Base-by-base conservation (phyloP, 164 flowering plant species). In the Tetrastigma voinierianum region DNA sequence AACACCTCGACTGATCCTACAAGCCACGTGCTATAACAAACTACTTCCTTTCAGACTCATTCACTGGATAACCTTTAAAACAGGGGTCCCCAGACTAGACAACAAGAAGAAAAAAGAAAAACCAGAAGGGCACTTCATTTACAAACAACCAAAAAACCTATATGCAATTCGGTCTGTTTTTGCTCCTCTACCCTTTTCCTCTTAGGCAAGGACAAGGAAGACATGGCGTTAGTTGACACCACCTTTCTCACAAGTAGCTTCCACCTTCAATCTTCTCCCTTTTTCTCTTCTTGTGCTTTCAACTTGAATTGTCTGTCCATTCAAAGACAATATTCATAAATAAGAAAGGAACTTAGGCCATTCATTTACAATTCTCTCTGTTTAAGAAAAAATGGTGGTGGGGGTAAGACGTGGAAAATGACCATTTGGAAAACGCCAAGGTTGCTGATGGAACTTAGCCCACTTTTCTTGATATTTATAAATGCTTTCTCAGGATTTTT, bases 211-310 rank as follows among this genome's bases (percentile, higher is more conserved):
- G 82, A 83, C 68, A 90, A 65, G 18, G 86, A 80, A 68, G 86
- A 84, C 59, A 84, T 67, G 24, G 82, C 84, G 69, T 79, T 88
- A 12, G 96, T 93, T 8, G 80, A 74, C 40, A 69, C 74, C 49
- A 88, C 91, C 67, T 84, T 88, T 77, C 78, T 84, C 62, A 77
- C 91, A 1, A 90, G 77, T 4, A 84, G 67, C 61, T 67, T 84
- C 96, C 96, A 90, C 77, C 75, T 78, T 16, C 64, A 68, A 55
- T 84, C 86, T 6, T 75, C 81, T n/a, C 70, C 70, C 56, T 69
- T 80, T 11, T 66, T 81, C 55, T 76, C 78, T 47, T 65, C 68
- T 46, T 80, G 77, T 68, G 43, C 61, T 72, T 62, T 83, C 82
- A 81, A 25, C 57, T 86, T 88, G 77, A 88, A 90, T 72, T 87